phyloP scores from a whole-genome alignment of 2,329 filamentous ascomycete species.

The Pyrenochaeta sp. region DNA sequence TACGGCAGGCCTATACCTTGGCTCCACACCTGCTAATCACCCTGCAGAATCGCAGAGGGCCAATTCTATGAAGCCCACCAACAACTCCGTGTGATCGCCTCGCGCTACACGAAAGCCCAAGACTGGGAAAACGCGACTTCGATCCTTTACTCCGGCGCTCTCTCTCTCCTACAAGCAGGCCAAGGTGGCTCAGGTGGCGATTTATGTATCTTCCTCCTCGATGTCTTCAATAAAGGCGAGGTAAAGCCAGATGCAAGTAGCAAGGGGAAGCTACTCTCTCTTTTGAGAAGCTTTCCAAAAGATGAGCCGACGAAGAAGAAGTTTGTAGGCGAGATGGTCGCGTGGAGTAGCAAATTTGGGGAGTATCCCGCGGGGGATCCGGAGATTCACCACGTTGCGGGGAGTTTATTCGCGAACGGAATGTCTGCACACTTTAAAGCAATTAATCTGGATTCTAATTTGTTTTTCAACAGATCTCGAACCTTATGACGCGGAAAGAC shows the following conservation, averaged over 20 bases:
- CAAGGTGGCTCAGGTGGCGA: slow-evolving; percentile 94
- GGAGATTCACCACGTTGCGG: slow-evolving; percentile 91
- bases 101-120: slow-evolving; percentile 87
- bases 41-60: slow-evolving; percentile 79
- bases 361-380: slow-evolving; percentile 91
- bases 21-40: slow-evolving; percentile 18
- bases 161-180: slow-evolving; percentile 87
- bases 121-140: slow-evolving; percentile 89
- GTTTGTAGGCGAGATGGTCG: slow-evolving; percentile 85
- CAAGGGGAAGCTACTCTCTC: slow-evolving; percentile 77
- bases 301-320: slow-evolving; percentile 93
- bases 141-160: slow-evolving; percentile 83
- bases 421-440: slow-evolving; percentile 15
- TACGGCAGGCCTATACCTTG: slow-evolving; percentile 40
- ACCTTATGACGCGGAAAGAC: slow-evolving; percentile 89
- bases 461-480: slow-evolving; percentile 73
- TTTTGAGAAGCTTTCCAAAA: slow-evolving; percentile 80
- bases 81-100: slow-evolving; percentile 93
- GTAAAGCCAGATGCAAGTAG: slow-evolving; percentile 77
- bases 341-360: slow-evolving; percentile 87
- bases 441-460: not conserved
- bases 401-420: slow-evolving; percentile 85
- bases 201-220: slow-evolving; percentile 83
- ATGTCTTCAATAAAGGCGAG: slow-evolving; percentile 89
- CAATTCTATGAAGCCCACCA: slow-evolving; percentile 99